Base-by-base conservation (phyloP, 441 rosid genomes). In the Aquilaria agallochum region DNA sequence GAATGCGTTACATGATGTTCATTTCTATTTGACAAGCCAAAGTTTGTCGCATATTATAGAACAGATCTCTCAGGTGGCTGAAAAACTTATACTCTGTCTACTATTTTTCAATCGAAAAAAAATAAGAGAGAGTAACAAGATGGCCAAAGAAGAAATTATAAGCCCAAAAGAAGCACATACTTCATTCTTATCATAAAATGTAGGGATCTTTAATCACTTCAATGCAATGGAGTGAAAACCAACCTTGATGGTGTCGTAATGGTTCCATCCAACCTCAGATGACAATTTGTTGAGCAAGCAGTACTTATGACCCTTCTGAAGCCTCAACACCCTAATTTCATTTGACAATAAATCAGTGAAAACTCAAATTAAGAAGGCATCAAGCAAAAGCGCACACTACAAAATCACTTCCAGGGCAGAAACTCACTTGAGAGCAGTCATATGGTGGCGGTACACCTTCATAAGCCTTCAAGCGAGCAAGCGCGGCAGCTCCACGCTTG, bases 211-310 rank as follows among this genome's bases (percentile, higher is more conserved):
- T 20, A 20, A 20, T 20, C 20, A 20, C 20, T 20, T 20, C 20
- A 20, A 20, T 8, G 52, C 52, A 49, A 12, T 3, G 11, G 11
- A 4, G 11, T 11, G 20, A 33, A 60, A 11, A 66, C 78, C 63
- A 50, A 81, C 89, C 72, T 64, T 81, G 78, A 84, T 81, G 64
- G 77, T 81, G 42, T 81, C 86, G 62, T 79, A 77, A 56, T 79
- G 69, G 77, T 84, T 81, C 89, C 86, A 84, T 56, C 89, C 84
- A 30, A 81, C 83, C 78, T 81, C 78, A 2, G 83, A 77, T n/a
- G 89, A 81, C 8, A 81, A 71, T 6, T 47, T 50, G 14, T 87
- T 85, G 68, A 84, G 55, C 62, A 77, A 55, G 68, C 84, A 73
- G 69, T 83, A 73, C 53, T 78, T 80, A 67, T 78, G 88, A 14